A percentile compares a stretch with the other conserved stretches of the same genome.
phyloP scores from a whole-genome alignment of 257 asterid species.

The Pogostemon cablin region DNA sequence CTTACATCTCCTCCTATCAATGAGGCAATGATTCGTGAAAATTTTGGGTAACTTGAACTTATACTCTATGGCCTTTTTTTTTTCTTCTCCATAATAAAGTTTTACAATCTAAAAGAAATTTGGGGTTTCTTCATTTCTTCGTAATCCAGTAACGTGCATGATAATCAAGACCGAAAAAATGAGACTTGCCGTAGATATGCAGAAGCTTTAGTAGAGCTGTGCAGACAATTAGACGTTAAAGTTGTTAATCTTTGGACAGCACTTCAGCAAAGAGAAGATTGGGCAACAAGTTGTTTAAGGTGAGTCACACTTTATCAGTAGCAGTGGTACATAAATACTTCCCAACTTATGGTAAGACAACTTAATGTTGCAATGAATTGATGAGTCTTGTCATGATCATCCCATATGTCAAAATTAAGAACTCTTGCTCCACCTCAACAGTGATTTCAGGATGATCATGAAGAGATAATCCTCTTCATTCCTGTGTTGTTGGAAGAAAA shows the following conservation, averaged over 20 bases:
- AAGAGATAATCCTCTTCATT: too few species aligned
- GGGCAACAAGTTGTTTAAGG: conserved; percentile 68
- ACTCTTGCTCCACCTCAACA: too few species aligned
- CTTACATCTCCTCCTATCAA: conserved; percentile 65
- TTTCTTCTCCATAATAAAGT: conserved; percentile 10
- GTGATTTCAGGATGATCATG: too few species aligned
- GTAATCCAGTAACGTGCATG: conserved; percentile 42
- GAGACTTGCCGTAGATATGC: conserved; percentile 61
- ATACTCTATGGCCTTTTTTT: background rate
- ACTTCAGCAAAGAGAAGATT: conserved; percentile 66
- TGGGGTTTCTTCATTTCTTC: conserved; percentile 12
- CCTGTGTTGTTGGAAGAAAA: too few species aligned
- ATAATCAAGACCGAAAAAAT: conserved; percentile 54
- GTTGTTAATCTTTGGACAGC: conserved; percentile 73
- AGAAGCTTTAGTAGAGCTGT: conserved; percentile 62
- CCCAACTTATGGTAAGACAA: background rate
- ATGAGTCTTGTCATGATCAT: too few species aligned
- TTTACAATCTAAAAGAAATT: background rate
- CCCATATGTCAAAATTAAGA: too few species aligned
- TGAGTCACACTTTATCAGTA: conserved; percentile 33
- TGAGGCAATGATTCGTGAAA: conserved; percentile 50
- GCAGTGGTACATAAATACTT: background rate
- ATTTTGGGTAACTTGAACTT: conserved; percentile 47
- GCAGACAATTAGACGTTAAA: conserved; percentile 51
- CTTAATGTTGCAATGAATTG: too few species aligned